Percentiles rank a stretch among this genome's conserved stretches.
Conservation (phyloP, 371 early-diverging fungal genomes). For the Nematocida parisii region DNA sequence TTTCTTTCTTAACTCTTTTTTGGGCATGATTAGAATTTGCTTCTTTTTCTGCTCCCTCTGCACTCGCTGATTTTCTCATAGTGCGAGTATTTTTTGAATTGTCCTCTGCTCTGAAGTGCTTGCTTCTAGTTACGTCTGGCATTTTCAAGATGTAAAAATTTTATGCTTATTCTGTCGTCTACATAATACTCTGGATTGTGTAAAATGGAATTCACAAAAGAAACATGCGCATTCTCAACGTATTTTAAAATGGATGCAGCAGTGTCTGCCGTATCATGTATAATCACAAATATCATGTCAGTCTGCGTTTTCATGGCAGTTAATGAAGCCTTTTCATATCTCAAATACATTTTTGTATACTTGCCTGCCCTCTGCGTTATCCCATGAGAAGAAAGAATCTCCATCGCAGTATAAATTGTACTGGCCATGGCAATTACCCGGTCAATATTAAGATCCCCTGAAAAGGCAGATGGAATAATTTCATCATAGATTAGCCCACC, state of each 20-base stretch:
- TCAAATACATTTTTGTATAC: not conserved
- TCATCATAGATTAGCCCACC: slow-evolving; percentile 32
- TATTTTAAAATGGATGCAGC: not conserved
- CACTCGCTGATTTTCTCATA: too few relatives aligned
- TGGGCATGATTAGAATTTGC: too few relatives aligned
- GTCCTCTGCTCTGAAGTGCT: not conserved
- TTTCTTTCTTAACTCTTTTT: too few relatives aligned
- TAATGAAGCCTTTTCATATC: slow-evolving; percentile 6
- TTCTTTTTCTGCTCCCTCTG: too few relatives aligned
- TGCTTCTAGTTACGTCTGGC: not conserved
- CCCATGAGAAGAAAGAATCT: slow-evolving; percentile 20
- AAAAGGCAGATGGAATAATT: not conserved
- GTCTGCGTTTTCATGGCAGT: slow-evolving; percentile 47
- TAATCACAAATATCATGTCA: slow-evolving; percentile 33
- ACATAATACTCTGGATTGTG: slow-evolving; percentile 44
- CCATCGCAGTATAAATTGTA: slow-evolving; percentile 51
- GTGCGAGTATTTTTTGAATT: too few relatives aligned
- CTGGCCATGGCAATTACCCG: slow-evolving; percentile 47
- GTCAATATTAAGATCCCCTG: slow-evolving; percentile 15
- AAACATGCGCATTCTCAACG: not conserved
- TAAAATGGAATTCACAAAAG: slow-evolving; percentile 20
- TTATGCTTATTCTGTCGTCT: slow-evolving; percentile 21
- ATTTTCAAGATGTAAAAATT: not conserved
- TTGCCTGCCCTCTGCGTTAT: not conserved
- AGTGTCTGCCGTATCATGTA: slow-evolving; percentile 17